Evolutionary conservation across 371 early-diverging fungal genomes (phyloP), one percentile per base, ranked within the genome.

Genomic region (Capillidium rhysosporum): DNA sequence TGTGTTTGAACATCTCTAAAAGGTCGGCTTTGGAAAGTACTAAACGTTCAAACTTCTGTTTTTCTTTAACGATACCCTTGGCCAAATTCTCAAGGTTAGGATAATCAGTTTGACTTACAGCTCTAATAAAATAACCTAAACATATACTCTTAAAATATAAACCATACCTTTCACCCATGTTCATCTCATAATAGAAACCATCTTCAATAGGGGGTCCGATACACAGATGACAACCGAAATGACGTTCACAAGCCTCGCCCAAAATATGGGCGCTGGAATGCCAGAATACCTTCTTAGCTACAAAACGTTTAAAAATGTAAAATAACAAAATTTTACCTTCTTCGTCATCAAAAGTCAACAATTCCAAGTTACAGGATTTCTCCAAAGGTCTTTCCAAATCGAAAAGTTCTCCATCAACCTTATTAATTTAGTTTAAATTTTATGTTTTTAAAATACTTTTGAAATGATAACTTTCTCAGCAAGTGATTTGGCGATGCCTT

Each of bases 161-260:
- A 14, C 44, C 58, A 58, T 66, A 73, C 72, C 79, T 76, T 26
- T 85, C 83, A 30, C 67, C 63, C 48, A 76, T 73, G 57, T 80
- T 80, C 86, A 99, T 92, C 62, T 99, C 98, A 71, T 99, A 99
- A 73, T 89, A 98, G 78, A 99, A 99, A 39, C 99, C 99, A 61
- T 91, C 88, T 59, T 98, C 97, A 54, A 87, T 74, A 47, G 99
- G 98, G 46, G 99, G 99, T 40, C 99, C 99, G 57, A 94, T 82
- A 69, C 96, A 96, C 54, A 99, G 80, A 59, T 92, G 86, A 70
- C 91, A 88, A 52, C 90, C 94, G 63, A 86, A 95, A 72, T 94
- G 91, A 61, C 79, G 79, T 68, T 92, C 94, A 62, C 92, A 90
- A 26, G 98, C 97, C 65, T 96, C 95, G 55, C 99, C 99, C 48